Evolutionary conservation across 345 rosid genomes (phyloP), one percentile per base, ranked within the genome.

Genomic region (Salix exigua): DNA sequence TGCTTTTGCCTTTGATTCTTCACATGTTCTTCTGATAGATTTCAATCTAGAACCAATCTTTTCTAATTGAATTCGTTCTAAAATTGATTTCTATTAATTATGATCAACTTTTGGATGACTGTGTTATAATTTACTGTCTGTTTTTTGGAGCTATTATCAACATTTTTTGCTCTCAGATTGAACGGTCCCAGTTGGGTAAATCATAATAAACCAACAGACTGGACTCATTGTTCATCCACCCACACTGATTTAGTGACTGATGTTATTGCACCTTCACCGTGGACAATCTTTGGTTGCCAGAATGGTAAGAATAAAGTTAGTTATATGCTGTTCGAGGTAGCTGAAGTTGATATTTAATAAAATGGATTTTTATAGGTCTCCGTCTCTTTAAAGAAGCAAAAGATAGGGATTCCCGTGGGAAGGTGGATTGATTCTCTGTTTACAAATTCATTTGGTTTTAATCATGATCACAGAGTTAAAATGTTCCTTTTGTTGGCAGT

Each of bases 221-320:
- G 98, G 97, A 92, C 90, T 16, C 85, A 88, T 21, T 84, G 84
- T 74, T 84, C 97, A 5, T 79, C 90, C 23, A 82, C 87, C 38
- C 80, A 76, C 44, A 80, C 87, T 73, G 97, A 92, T 76, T 84
- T 85, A 72, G 83, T 80, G 70, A 88, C 92, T 83, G 98, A 94
- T 86, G 98, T 92, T 78, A 79, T 94, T 84, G 97, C 97, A 31
- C 98, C 97, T 77, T 94, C 98, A 64, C 82, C 97, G 11, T 94
- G 98, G 98, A 91, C 97, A 60, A 94, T 94, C 71, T 91, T 94
- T 67, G 97, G 97, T 44, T 92, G 97, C 86, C 98, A 94, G 71
- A 92, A 94, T 86, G 97, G 98, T 88, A 85, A 65, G 75, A 55
- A 75, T 44, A 35, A 81, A 61, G 44, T 50, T 58, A 46, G 23